Evolutionary conservation across 108 stramenopile genomes (phyloP).

Genomic region (Fragilaria crotonensis): DNA sequence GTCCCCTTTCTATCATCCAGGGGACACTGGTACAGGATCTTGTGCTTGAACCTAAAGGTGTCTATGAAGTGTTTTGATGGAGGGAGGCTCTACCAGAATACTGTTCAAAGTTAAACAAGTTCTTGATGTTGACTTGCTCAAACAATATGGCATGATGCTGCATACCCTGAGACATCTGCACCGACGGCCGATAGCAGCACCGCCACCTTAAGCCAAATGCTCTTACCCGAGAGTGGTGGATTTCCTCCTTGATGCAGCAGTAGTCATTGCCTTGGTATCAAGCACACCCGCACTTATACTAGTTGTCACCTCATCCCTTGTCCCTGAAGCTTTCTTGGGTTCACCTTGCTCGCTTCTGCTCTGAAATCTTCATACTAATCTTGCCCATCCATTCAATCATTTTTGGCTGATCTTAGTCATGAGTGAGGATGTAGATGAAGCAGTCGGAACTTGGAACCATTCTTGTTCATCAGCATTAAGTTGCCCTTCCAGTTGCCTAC

Average conservation of each 20-base stretch:
- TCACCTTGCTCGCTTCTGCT: too few species aligned
- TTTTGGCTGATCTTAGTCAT: neutral
- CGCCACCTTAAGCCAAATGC: too few species aligned
- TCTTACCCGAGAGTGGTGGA: too few species aligned
- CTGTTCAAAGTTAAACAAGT: slow-evolving; percentile 65
- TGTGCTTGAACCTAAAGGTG: slow-evolving; percentile 58
- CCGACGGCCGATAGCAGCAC: too few species aligned
- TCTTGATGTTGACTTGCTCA: neutral
- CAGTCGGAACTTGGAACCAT: neutral
- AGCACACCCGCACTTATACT: too few species aligned
- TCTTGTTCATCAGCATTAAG: neutral
- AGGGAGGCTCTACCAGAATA: slow-evolving; percentile 94
- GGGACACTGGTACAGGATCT: slow-evolving; percentile 69
- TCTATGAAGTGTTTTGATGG: slow-evolving; percentile 98
- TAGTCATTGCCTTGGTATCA: too few species aligned
- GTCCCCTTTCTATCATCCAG: slow-evolving; percentile 65
- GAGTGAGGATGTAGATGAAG: neutral
- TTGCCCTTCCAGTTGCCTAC: neutral
- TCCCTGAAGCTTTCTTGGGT: too few species aligned
- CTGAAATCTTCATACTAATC: neutral
- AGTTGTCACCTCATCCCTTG: too few species aligned
- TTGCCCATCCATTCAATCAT: neutral
- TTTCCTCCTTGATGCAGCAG: too few species aligned
- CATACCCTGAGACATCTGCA: too few species aligned
- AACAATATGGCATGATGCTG: neutral